Percentiles rank a stretch among this genome's conserved stretches.
Conservation (phyloP, 2,329 filamentous ascomycete species). For the Colletotrichum cereale region DNA sequence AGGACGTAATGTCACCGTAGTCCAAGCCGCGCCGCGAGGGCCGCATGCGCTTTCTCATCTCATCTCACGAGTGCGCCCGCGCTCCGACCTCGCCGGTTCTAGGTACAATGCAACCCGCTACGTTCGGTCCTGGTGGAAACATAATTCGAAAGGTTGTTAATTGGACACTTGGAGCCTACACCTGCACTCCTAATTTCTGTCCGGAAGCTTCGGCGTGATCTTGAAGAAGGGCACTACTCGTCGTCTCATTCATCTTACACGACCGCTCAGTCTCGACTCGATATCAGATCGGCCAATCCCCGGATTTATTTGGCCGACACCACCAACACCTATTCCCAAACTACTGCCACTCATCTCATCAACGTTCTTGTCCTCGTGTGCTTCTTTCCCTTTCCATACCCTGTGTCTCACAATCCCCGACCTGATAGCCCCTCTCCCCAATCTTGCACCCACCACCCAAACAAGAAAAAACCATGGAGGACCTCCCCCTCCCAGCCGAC, state of each 20-base stretch:
- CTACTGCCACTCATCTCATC: not conserved
- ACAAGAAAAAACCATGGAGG: constrained; percentile 45
- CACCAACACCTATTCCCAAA: not conserved
- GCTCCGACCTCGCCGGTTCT: constrained; percentile 1
- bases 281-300: not conserved
- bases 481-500: constrained; percentile 61
- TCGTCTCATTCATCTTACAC: constrained; percentile 5
- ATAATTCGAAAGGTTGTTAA: not conserved
- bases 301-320: too few species aligned
- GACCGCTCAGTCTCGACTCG: not conserved
- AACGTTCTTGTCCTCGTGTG: not conserved
- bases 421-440: not conserved
- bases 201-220: constrained; percentile 21
- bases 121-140: not conserved
- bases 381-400: not conserved
- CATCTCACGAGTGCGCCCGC: constrained; percentile 3
- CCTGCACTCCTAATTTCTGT: not conserved
- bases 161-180: not conserved
- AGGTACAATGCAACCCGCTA: not conserved
- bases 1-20: constrained; percentile 28
- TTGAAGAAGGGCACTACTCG: not conserved
- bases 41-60: constrained; percentile 10
- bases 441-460: constrained; percentile 9
- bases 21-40: not conserved
- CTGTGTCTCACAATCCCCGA: not conserved